phyloP scores from a whole-genome alignment of 129 eudicot species.

The Chrysanthemum seticuspe region DNA sequence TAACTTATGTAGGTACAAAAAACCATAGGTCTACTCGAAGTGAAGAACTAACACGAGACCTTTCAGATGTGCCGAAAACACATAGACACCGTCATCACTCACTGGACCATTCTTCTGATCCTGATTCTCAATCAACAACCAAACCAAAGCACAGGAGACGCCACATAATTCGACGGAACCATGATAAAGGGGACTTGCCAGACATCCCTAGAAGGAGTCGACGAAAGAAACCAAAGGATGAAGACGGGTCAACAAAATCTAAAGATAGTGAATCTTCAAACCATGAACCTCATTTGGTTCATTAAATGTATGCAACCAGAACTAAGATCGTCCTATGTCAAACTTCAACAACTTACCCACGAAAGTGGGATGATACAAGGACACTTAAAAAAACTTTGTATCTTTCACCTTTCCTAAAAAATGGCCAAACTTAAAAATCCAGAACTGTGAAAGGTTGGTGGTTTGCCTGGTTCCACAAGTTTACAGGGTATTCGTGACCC shows the following conservation, averaged over 20 bases:
- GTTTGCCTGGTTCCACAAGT: too few species aligned
- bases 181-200: slow-evolving; percentile 25
- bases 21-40: slow-evolving; percentile 38
- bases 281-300: slow-evolving; percentile 3
- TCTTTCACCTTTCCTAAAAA: slow-evolving; percentile 5
- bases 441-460: too few species aligned
- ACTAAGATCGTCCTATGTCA: slow-evolving; percentile 21
- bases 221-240: slow-evolving; percentile 28
- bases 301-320: slow-evolving; percentile 10
- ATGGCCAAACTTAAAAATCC: not conserved
- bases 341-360: slow-evolving; percentile 17
- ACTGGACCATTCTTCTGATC: slow-evolving; percentile 26
- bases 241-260: slow-evolving; percentile 33
- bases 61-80: slow-evolving; percentile 20
- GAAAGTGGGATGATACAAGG: slow-evolving; percentile 5
- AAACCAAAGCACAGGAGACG: slow-evolving; percentile 30
- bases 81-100: slow-evolving; percentile 35
- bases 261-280: slow-evolving; percentile 18
- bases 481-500: too few species aligned
- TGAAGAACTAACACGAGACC: slow-evolving; percentile 31
- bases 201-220: slow-evolving; percentile 32
- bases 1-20: slow-evolving; percentile 13
- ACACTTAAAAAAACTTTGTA: slow-evolving; percentile 9
- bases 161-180: slow-evolving; percentile 19
- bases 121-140: slow-evolving; percentile 26